Evolutionary conservation across 1,284 basidiomycete genomes (phyloP), one percentile per base, ranked within the genome.

Genomic region (Tilletia caries): DNA sequence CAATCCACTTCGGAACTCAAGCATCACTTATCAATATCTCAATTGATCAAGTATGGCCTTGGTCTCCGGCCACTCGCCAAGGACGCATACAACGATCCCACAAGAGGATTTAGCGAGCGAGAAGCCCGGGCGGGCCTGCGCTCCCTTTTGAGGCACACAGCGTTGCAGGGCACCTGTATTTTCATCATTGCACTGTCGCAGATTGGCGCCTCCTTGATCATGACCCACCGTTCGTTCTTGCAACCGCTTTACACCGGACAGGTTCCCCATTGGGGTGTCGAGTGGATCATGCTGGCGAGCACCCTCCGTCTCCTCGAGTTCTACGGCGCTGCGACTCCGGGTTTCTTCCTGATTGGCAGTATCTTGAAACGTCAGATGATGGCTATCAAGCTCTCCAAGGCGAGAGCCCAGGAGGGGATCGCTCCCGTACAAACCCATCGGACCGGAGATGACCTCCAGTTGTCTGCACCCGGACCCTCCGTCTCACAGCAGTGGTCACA

Each of bases 81-180:
- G 29, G 54, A 58, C 54, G 54, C 54, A 6, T 58, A 58, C 54
- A 58, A 58, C 27, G 54, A 58, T 58, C 54, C 54, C 3, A 27
- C 54, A 13, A 23, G 54, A 15, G 54, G 54, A 3, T 58, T 58
- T 25, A 32, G 29, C 27, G 54, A 58, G 54, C 23, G 29, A 15
- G 3, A 15, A 23, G 54, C 54, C 15, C 54, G 54, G 23, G 54
- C 54, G 10, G 54, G 54, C 8, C 27, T 58, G 10, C 54, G 54
- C 15, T 58, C 54, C 3, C 54, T 58, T 20, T 25, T 58, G 20
- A 6, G 3, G 5, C 54, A 58, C 54, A 58, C 54, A 6, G 54
- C 54, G 8, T 13, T 58, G 4, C 54, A 58, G 27, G 54, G 54
- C 20, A 18, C 5, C 5, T 25, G 23, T 32, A 33, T 58, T 8